A percentile compares a stretch with the other conserved stretches of the same genome.
phyloP scores from a whole-genome alignment of 495 filamentous ascomycete species.

The Hypomontagnella monticulosa region DNA sequence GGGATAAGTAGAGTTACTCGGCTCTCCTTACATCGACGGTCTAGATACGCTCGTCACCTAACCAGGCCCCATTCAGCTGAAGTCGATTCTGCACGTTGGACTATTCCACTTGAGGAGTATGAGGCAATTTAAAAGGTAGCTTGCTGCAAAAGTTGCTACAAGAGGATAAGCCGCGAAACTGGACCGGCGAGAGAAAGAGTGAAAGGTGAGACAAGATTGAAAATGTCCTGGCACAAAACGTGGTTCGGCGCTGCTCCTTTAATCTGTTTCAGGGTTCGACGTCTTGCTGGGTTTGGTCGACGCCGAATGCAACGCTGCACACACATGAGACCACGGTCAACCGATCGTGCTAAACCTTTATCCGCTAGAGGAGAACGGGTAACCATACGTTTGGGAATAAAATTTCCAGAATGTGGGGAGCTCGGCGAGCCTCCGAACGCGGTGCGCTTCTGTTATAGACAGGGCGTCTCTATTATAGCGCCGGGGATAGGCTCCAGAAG shows the following conservation, averaged over 20 bases:
- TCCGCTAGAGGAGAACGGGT: conserved; percentile 45
- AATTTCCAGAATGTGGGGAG: conserved; percentile 41
- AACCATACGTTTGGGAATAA: conserved; percentile 45
- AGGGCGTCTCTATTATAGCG: conserved; percentile 35
- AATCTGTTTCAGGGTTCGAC: conserved; percentile 45
- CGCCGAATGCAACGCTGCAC: conserved; percentile 46
- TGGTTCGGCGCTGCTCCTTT: conserved; percentile 46
- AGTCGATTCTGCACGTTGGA: conserved; percentile 17
- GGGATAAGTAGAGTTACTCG: conserved; percentile 22
- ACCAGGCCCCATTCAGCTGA: conserved; percentile 9
- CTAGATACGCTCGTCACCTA: conserved; percentile 21
- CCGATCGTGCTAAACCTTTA: conserved; percentile 45
- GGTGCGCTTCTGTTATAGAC: conserved; percentile 34
- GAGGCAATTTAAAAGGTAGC: conserved; percentile 15
- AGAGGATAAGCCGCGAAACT: conserved; percentile 23
- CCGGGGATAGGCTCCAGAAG: conserved; percentile 22
- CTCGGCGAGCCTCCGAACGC: conserved; percentile 39
- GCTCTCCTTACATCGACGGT: conserved; percentile 13
- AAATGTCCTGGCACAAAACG: conserved; percentile 40
- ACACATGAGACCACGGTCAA: conserved; percentile 40
- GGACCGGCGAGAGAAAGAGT: conserved; percentile 23
- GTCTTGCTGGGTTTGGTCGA: conserved; percentile 37
- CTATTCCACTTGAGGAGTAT: conserved; percentile 24
- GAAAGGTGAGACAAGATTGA: conserved; percentile 38
- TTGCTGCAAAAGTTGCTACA: conserved; percentile 27